Conservation (phyloP, 495 filamentous ascomycete species). For the Podospora tetraspora region DNA sequence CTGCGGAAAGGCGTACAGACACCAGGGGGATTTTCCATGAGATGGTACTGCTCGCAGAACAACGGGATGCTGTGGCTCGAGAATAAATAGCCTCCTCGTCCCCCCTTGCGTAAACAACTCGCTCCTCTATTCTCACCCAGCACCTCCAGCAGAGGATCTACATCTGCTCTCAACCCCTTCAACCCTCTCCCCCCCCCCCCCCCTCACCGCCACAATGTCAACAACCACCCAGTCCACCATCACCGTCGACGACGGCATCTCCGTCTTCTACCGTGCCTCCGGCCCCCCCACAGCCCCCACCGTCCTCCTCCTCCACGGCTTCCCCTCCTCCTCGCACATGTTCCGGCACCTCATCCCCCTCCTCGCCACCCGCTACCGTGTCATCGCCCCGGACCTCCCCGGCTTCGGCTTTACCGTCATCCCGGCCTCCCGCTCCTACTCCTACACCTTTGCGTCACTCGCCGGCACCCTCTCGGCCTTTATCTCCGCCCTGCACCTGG, state of each 20-base stretch:
- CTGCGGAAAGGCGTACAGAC: not conserved
- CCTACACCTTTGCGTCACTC: slow-evolving; percentile 48
- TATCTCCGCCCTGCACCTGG: slow-evolving; percentile 40
- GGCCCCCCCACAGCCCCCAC: slow-evolving; percentile 39
- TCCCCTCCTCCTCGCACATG: slow-evolving; percentile 57
- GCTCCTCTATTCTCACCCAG: too few species aligned
- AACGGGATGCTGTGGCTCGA: not conserved
- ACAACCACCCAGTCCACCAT: slow-evolving; percentile 18
- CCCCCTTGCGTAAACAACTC: too few species aligned
- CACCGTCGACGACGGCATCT: slow-evolving; percentile 34
- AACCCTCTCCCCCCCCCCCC: too few species aligned
- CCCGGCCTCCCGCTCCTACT: slow-evolving; percentile 41
- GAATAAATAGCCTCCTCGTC: not conserved
- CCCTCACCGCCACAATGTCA: slow-evolving; percentile 7
- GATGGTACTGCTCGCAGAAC: too few species aligned
- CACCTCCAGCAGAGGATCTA: too few species aligned
- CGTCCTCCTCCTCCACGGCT: slow-evolving; percentile 59
- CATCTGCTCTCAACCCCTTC: too few species aligned
- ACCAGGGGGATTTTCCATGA: not conserved
- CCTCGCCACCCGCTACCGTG: slow-evolving; percentile 47
- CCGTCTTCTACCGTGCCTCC: slow-evolving; percentile 54
- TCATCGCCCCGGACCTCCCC: slow-evolving; percentile 57
- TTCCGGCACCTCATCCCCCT: slow-evolving; percentile 59
- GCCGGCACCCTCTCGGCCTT: slow-evolving; percentile 46
- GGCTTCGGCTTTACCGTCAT: slow-evolving; percentile 56